Evolutionary conservation across 805 yeast species (phyloP).

Genomic region (Debaryomyces prosopidis): DNA sequence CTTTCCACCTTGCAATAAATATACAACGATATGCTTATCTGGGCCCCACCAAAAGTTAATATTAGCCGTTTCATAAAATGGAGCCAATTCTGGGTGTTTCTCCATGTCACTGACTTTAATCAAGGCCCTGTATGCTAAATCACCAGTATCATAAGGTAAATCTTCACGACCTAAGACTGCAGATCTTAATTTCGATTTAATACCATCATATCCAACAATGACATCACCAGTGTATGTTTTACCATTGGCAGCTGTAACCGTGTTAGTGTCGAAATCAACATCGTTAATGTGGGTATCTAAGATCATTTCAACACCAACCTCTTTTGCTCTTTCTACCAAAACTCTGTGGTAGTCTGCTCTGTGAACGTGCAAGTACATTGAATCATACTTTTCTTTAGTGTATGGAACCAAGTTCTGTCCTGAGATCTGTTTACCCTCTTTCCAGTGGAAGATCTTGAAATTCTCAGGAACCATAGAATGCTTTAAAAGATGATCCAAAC

Average conservation of each 20-base stretch:
- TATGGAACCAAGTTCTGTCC: slow-evolving; percentile 17
- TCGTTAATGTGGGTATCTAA: slow-evolving; percentile 13
- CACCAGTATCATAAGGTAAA: slow-evolving; percentile 25
- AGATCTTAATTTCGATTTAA: slow-evolving; percentile 20
- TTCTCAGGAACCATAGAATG: slow-evolving; percentile 15
- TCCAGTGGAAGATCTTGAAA: slow-evolving; percentile 12
- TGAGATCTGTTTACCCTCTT: slow-evolving; percentile 19
- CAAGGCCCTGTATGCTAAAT: slow-evolving; percentile 27
- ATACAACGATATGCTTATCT: slow-evolving; percentile 25
- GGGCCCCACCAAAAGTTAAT: slow-evolving; percentile 35
- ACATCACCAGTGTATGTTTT: slow-evolving; percentile 18
- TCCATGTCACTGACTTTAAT: slow-evolving; percentile 16
- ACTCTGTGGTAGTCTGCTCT: slow-evolving; percentile 26
- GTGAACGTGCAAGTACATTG: slow-evolving; percentile 23
- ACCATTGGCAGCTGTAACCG: slow-evolving; percentile 17
- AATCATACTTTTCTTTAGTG: slow-evolving; percentile 13
- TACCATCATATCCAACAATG: slow-evolving; percentile 27
- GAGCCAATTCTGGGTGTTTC: slow-evolving; percentile 15
- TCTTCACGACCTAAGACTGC: slow-evolving; percentile 18
- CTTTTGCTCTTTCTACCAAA: slow-evolving; percentile 19
- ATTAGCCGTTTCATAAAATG: slow-evolving; percentile 19
- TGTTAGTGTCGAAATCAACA: slow-evolving; percentile 17
- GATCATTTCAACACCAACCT: slow-evolving; percentile 16
- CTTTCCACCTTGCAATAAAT: slow-evolving; percentile 24
- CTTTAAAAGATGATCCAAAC: slow-evolving; percentile 10